These are phyloP conservation scores for Aplosporella prunicola DNA, from an alignment of 2,329 filamentous ascomycete species.

Conservation along the genomic window DNA sequence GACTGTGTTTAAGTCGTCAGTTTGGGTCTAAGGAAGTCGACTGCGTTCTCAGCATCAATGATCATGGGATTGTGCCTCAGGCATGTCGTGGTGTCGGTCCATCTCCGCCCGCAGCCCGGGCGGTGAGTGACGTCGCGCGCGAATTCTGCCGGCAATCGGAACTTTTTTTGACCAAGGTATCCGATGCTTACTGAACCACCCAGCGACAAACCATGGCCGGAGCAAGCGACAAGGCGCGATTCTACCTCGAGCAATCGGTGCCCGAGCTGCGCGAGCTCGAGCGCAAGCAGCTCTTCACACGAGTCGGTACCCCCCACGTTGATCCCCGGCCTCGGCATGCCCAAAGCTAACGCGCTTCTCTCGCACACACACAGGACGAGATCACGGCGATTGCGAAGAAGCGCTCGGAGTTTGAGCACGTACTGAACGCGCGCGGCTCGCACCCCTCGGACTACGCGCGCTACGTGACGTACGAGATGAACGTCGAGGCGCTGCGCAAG, in stretches of 20 bases:
- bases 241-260: constrained; percentile 85
- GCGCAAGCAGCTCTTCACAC: constrained; percentile 80
- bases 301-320: constrained; percentile 43
- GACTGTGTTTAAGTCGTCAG: no score
- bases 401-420: constrained; percentile 88
- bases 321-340: constrained; percentile 3
- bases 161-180: no score
- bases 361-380: constrained; percentile 54
- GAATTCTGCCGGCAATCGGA: no score
- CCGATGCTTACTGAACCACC: constrained; percentile 13
- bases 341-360: constrained; percentile 9
- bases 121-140: no score
- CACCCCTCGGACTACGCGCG: constrained; percentile 69
- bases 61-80: no score
- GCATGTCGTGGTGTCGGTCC: no score
- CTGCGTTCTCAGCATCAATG: no score
- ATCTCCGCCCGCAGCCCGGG: no score
- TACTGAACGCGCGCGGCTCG: constrained; percentile 66
- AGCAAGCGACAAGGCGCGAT: constrained; percentile 88
- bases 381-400: constrained; percentile 82
- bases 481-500: constrained; percentile 60
- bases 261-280: constrained; percentile 89
- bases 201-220: constrained; percentile 13
- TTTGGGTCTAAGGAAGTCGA: no score
- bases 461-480: constrained; percentile 68